Conservation (phyloP, 345 rosid species). For the Salix koriyanagi region DNA sequence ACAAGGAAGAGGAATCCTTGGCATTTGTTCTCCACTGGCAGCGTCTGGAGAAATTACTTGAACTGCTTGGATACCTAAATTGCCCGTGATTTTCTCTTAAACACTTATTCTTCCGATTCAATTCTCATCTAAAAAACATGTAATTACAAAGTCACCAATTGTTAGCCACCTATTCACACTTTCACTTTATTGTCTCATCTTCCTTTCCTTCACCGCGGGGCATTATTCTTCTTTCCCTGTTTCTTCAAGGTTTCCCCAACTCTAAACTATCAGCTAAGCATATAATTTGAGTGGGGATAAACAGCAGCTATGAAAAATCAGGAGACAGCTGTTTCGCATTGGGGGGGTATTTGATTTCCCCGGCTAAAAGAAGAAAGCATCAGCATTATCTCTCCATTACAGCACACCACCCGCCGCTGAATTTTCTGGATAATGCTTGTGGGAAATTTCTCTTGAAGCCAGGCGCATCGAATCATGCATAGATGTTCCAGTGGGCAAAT, state of each 20-base stretch:
- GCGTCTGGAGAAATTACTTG: not conserved
- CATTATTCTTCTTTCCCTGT: no score
- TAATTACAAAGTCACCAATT: no score
- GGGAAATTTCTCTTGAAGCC: slow-evolving; percentile 6
- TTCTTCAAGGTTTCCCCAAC: no score
- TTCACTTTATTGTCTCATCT: no score
- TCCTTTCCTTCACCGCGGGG: no score
- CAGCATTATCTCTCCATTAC: slow-evolving; percentile 3
- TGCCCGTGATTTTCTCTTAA: no score
- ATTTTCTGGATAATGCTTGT: slow-evolving; percentile 13
- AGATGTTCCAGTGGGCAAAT: slow-evolving; percentile 16
- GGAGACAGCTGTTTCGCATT: slow-evolving; percentile 9
- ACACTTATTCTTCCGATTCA: no score
- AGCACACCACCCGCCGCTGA: slow-evolving; percentile 1
- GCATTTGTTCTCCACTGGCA: not conserved
- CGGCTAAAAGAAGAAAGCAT: slow-evolving; percentile 41
- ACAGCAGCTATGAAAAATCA: not conserved
- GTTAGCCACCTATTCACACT: no score
- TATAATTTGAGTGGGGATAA: no score
- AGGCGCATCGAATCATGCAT: not conserved
- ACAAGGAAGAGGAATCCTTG: not conserved
- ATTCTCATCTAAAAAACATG: no score
- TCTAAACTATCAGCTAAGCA: no score
- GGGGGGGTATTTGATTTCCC: slow-evolving; percentile 59
- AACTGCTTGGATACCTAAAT: not conserved